phyloP scores from a whole-genome alignment of 2,329 filamentous ascomycete species.

The Arthroderma sp. region DNA sequence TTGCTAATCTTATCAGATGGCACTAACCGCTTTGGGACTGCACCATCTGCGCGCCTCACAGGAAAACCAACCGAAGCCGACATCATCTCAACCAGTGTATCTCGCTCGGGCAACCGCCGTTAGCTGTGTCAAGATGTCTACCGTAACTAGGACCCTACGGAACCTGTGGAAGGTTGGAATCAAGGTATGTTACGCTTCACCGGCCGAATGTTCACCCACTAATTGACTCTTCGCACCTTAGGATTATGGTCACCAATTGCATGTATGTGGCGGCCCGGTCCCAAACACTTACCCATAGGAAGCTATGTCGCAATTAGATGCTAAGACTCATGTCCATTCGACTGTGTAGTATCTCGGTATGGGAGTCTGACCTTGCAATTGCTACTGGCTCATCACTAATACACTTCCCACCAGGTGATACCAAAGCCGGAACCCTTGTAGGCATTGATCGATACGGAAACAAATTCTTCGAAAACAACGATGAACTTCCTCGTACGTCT shows the following conservation, averaged over 20 bases:
- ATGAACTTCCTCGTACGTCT: constrained; percentile 69
- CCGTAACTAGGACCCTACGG: constrained; percentile 67
- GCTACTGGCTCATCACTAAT: neutral
- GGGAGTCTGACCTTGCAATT: constrained; percentile 5
- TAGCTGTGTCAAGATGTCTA: constrained; percentile 60
- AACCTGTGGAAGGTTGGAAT: constrained; percentile 80
- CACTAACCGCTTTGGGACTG: no score
- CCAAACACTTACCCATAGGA: no score
- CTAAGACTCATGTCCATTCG: neutral
- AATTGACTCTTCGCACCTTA: constrained; percentile 32
- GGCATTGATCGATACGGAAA: constrained; percentile 85
- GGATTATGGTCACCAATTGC: constrained; percentile 87
- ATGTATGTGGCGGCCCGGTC: constrained; percentile 44
- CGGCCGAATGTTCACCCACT: constrained; percentile 18
- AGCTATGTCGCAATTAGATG: neutral
- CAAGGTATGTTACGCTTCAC: constrained; percentile 48
- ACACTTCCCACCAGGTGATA: constrained; percentile 57
- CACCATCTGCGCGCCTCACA: no score
- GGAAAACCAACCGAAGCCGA: neutral
- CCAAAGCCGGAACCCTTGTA: constrained; percentile 79
- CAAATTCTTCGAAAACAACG: constrained; percentile 91
- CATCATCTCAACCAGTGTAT: neutral
- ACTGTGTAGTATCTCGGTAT: constrained; percentile 30
- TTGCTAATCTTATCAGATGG: constrained; percentile 8
- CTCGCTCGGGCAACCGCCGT: no score